These are phyloP conservation scores for Cichorium intybus DNA, from an alignment of 140 eudicot species.

Conservation along the genomic window DNA sequence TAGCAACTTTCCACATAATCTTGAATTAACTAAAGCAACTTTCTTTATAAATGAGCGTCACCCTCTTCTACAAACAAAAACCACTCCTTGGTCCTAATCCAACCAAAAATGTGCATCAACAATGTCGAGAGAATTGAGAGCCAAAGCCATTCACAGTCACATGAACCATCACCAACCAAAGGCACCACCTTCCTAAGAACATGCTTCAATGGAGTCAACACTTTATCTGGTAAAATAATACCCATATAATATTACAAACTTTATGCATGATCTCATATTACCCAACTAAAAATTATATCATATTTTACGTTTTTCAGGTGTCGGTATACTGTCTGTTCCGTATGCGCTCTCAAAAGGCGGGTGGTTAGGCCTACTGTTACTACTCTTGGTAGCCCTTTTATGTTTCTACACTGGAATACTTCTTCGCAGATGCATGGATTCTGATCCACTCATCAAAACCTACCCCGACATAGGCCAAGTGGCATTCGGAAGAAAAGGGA, in stretches of 20 bases:
- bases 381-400: slow-evolving; percentile 42
- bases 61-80: slow-evolving; percentile 9
- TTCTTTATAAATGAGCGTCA: slow-evolving; percentile 4
- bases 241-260: background rate
- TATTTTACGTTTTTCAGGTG: slow-evolving; percentile 34
- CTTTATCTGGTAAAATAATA: slow-evolving; percentile 40
- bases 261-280: slow-evolving; percentile 20
- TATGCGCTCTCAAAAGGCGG: slow-evolving; percentile 67
- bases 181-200: slow-evolving; percentile 52
- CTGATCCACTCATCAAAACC: slow-evolving; percentile 44
- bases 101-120: slow-evolving; percentile 23
- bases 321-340: slow-evolving; percentile 54
- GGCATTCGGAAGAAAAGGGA: slow-evolving; percentile 55
- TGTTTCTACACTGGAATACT: slow-evolving; percentile 63
- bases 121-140: slow-evolving; percentile 33
- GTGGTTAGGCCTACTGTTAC: slow-evolving; percentile 47
- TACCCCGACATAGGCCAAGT: slow-evolving; percentile 57
- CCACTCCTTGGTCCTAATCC: slow-evolving; percentile 6
- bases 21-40: background rate
- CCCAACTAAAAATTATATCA: background rate
- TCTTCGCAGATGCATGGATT: slow-evolving; percentile 49
- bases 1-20: slow-evolving; percentile 18
- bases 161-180: slow-evolving; percentile 23
- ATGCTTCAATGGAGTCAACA: slow-evolving; percentile 60
- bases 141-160: slow-evolving; percentile 27